Evolutionary conservation across 306 rosid species (phyloP).

Genomic region (Cucurbita maxima): DNA sequence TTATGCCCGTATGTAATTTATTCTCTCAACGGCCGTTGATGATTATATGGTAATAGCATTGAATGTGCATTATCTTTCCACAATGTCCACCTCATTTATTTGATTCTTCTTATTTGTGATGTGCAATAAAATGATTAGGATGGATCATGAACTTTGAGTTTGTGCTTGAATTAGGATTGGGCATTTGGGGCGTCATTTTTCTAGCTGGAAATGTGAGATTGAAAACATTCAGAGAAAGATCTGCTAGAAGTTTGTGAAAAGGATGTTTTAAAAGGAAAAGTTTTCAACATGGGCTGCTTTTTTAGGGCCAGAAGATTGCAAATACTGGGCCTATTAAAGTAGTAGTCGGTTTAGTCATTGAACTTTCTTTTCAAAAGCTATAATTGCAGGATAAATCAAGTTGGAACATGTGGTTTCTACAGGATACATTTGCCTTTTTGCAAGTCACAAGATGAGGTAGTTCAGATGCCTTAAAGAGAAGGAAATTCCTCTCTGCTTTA

Average conservation of each 20-base stretch:
- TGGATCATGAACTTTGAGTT: not conserved
- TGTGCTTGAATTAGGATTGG: not conserved
- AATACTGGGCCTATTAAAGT: not conserved
- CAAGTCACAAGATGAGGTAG: conserved; percentile 3
- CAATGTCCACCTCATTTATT: not conserved
- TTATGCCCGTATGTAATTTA: conserved; percentile 2
- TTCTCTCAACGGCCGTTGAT: not conserved
- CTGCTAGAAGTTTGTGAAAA: not conserved
- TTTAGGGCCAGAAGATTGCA: not conserved
- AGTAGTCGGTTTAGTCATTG: not conserved
- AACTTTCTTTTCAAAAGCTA: not conserved
- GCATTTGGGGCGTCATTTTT: not conserved
- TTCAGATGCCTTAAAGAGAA: not conserved
- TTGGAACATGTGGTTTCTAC: not conserved
- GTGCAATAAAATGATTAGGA: not conserved
- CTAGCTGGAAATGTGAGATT: not conserved
- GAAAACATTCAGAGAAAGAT: not conserved
- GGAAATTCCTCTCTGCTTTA: not conserved
- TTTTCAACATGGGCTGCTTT: not conserved
- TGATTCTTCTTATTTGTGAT: not conserved
- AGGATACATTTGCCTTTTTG: not conserved
- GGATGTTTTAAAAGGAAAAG: not conserved
- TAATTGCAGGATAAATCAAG: conserved; percentile 1
- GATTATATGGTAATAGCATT: conserved; percentile 4
- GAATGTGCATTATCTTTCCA: conserved; percentile 1